Conservation (phyloP, 164 flowering plant species). For the Stephania cephalantha region DNA sequence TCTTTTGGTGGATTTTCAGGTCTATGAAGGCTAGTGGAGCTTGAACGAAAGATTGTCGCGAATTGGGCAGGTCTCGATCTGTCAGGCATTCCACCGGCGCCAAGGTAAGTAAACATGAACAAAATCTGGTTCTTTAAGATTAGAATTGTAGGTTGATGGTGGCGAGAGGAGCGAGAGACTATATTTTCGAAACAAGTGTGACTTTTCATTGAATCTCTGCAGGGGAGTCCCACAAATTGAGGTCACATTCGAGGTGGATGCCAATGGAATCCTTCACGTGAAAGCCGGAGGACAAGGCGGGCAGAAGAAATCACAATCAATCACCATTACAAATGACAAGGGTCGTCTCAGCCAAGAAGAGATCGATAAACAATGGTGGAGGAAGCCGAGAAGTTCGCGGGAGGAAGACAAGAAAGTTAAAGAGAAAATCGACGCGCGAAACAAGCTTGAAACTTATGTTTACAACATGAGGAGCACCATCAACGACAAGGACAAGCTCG, state of each 20-base stretch:
- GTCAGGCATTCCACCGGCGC: conserved; percentile 59
- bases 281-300: conserved; percentile 56
- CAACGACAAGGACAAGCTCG: conserved; percentile 41
- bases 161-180: too few relatives aligned
- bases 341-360: conserved; percentile 54
- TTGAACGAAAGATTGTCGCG: conserved; percentile 51
- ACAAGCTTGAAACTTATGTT: conserved; percentile 45
- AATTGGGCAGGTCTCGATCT: conserved; percentile 51
- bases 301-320: conserved; percentile 31
- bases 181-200: too few relatives aligned
- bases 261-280: conserved; percentile 47
- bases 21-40: conserved; percentile 53
- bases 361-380: conserved; percentile 38
- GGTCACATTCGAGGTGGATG: conserved; percentile 56
- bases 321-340: conserved; percentile 47
- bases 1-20: conserved; percentile 21
- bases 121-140: background rate
- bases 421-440: conserved; percentile 43
- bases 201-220: background rate
- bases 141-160: background rate
- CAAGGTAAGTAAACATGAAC: conserved; percentile 30
- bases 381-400: conserved; percentile 48
- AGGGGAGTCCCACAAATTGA: conserved; percentile 67
- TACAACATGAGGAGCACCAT: conserved; percentile 48
- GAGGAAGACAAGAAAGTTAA: conserved; percentile 46